phyloP scores from a whole-genome alignment of 2,329 filamentous ascomycete genomes.

The Diatrype stigma region DNA sequence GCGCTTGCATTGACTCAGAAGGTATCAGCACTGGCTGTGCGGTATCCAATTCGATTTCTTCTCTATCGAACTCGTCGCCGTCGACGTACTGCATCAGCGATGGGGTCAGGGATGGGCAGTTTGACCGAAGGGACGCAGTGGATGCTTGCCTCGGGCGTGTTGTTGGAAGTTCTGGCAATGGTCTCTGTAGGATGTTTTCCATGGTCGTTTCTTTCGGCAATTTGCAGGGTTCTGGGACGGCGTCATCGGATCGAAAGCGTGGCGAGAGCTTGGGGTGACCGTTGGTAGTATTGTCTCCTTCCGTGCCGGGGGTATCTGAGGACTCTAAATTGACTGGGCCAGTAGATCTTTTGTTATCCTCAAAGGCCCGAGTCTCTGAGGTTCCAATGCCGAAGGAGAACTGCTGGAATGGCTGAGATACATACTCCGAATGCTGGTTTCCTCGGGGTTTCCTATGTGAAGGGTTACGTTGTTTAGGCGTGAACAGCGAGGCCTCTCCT shows the following conservation, averaged over 20 bases:
- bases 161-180: slow-evolving; percentile 25
- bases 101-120: slow-evolving; percentile 28
- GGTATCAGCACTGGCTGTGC: slow-evolving; percentile 24
- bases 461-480: slow-evolving; percentile 1
- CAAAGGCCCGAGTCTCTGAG: slow-evolving; percentile 9
- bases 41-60: slow-evolving; percentile 23
- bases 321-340: slow-evolving; percentile 4
- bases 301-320: not conserved
- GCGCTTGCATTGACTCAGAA: slow-evolving; percentile 23
- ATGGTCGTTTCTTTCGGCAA: slow-evolving; percentile 1
- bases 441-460: not conserved
- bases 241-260: not conserved
- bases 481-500: slow-evolving; percentile 5
- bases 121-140: slow-evolving; percentile 23
- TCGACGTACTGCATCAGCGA: slow-evolving; percentile 27
- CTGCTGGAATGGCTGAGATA: slow-evolving; percentile 3
- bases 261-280: slow-evolving; percentile 12
- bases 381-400: slow-evolving; percentile 14
- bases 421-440: not conserved
- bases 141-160: slow-evolving; percentile 19
- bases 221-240: slow-evolving; percentile 1
- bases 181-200: slow-evolving; percentile 16
- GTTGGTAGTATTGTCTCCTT: slow-evolving; percentile 13
- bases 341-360: slow-evolving; percentile 1
- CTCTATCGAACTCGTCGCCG: slow-evolving; percentile 27